These are phyloP conservation scores for Kitagawia praeruptora DNA, from an alignment of 129 eudicot species.

Conservation along the genomic window DNA sequence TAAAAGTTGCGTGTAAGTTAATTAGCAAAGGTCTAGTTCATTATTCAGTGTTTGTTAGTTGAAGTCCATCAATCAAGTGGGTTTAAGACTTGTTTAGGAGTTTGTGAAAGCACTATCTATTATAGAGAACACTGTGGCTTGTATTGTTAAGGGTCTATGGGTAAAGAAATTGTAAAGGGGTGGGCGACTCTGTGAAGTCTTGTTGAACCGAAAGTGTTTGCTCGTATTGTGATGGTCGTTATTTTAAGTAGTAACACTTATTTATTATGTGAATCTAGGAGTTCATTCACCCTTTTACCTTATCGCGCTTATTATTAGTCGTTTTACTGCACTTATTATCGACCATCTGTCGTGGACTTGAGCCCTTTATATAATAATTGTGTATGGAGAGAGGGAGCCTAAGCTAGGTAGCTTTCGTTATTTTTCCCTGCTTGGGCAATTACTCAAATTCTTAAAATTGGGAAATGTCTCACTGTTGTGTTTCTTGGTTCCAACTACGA, in stretches of 20 bases:
- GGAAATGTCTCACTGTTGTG: too few species aligned
- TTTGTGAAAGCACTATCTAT: neutral
- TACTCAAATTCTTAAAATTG: too few species aligned
- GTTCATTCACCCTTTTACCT: too few species aligned
- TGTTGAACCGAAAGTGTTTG: slow-evolving; percentile 10
- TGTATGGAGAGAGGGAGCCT: neutral
- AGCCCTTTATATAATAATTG: neutral
- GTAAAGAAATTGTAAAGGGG: neutral
- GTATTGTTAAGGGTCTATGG: neutral
- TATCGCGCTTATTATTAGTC: too few species aligned
- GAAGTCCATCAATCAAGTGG: neutral
- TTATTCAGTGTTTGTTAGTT: slow-evolving; percentile 2
- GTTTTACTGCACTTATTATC: too few species aligned
- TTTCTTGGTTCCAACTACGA: too few species aligned
- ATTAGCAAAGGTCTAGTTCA: slow-evolving; percentile 1
- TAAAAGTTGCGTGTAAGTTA: slow-evolving; percentile 14
- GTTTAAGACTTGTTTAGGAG: neutral
- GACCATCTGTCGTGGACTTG: too few species aligned
- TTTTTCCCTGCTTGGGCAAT: too few species aligned
- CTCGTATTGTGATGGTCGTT: too few species aligned
- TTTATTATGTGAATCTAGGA: too few species aligned
- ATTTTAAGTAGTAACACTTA: too few species aligned
- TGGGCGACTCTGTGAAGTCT: neutral
- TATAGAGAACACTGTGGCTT: neutral
- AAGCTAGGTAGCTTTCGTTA: too few species aligned